These are phyloP conservation scores for Lolium multiflorum DNA, from an alignment of 176 grass and related monocot genomes.

Conservation along the genomic window DNA sequence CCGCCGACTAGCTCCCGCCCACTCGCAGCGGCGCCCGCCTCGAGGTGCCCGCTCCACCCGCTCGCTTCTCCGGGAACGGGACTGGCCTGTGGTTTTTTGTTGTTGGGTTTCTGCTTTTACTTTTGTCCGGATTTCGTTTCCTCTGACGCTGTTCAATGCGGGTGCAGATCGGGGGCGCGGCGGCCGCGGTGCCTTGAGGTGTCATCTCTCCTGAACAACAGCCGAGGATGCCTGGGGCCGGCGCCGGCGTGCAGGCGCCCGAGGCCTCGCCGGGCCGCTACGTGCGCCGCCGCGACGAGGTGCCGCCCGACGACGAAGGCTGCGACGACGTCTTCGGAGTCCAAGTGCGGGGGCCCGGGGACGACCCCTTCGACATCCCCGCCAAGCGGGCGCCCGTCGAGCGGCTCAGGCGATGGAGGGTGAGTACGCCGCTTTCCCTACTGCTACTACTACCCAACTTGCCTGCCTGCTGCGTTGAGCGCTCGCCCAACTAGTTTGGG, in stretches of 20 bases:
- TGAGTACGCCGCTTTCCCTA: slow-evolving; percentile 27
- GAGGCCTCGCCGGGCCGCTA: slow-evolving; percentile 51
- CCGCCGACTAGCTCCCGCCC: background rate
- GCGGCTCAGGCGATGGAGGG: slow-evolving; percentile 71
- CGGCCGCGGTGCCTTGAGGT: slow-evolving; percentile 24
- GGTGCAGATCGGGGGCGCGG: slow-evolving; percentile 51
- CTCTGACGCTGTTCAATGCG: slow-evolving; percentile 41
- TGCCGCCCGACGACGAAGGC: background rate
- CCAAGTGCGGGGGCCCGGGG: background rate
- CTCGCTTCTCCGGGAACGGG: background rate
- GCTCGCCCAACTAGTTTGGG: background rate
- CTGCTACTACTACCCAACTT: background rate
- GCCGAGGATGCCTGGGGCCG: slow-evolving; percentile 37
- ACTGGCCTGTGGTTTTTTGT: too few relatives aligned
- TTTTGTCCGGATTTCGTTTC: background rate
- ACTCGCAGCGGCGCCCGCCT: slow-evolving; percentile 27
- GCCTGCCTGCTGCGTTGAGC: background rate
- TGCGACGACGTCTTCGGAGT: slow-evolving; percentile 49
- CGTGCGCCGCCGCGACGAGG: slow-evolving; percentile 49
- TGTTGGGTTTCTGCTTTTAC: too few relatives aligned
- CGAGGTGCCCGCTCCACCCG: slow-evolving; percentile 31
- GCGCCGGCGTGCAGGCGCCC: slow-evolving; percentile 27
- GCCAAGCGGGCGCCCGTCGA: slow-evolving; percentile 58
- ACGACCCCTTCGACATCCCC: slow-evolving; percentile 63
- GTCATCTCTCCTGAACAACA: slow-evolving; percentile 72